Conservation (phyloP, 2,329 filamentous ascomycete genomes). For the Lecanicillium sp. region DNA sequence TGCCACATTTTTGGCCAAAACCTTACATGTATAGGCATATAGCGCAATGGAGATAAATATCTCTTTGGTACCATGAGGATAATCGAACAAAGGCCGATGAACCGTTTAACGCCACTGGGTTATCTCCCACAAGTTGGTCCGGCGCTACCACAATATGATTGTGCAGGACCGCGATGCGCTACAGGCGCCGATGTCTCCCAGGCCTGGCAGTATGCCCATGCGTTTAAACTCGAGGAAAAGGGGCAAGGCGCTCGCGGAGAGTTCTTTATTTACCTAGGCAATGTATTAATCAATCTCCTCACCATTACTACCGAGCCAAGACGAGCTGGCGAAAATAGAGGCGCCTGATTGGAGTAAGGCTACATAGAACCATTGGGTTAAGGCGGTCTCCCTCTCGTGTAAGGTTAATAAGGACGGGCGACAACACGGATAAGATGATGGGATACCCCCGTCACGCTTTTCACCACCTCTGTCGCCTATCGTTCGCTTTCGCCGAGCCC, state of each 20-base stretch:
- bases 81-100: too few relatives aligned
- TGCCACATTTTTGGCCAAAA: too few relatives aligned
- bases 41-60: too few relatives aligned
- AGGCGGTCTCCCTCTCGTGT: constrained; percentile 2
- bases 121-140: constrained; percentile 6
- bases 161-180: constrained; percentile 8
- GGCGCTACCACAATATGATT: constrained; percentile 9
- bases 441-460: too few relatives aligned
- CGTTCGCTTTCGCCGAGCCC: too few relatives aligned
- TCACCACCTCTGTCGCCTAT: too few relatives aligned
- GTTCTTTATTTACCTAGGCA: constrained; percentile 12
- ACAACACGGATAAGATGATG: background rate
- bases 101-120: constrained; percentile 7
- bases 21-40: too few relatives aligned
- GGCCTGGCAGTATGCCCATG: constrained; percentile 8
- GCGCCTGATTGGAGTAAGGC: background rate
- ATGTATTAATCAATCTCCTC: constrained; percentile 10
- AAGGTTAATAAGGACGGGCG: background rate
- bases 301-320: constrained; percentile 1
- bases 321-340: constrained; percentile 12
- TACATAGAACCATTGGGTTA: constrained; percentile 11
- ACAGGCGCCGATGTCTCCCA: background rate
- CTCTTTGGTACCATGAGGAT: too few relatives aligned
- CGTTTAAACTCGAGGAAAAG: background rate
- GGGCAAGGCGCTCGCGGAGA: constrained; percentile 1